Percentiles rank a stretch among this genome's conserved stretches.
phyloP scores from a whole-genome alignment of 495 filamentous ascomycete genomes.

The Tuber indicum region DNA sequence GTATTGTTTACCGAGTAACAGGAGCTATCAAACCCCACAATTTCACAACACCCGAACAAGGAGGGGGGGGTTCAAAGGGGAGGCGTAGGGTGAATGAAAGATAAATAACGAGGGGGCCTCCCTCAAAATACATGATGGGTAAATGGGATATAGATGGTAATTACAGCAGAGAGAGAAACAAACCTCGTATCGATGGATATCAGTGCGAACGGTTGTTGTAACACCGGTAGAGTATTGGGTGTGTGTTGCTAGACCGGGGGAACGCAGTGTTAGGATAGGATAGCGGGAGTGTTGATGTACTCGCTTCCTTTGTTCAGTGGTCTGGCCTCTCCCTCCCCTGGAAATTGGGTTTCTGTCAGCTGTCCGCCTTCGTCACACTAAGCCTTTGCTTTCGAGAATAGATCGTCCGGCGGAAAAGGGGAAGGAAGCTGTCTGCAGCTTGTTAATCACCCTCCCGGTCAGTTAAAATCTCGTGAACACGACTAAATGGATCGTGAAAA shows the following conservation, averaged over 20 bases:
- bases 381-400: slow-evolving; percentile 16
- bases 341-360: slow-evolving; percentile 8
- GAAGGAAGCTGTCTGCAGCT: slow-evolving; percentile 8
- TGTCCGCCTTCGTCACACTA: slow-evolving; percentile 13
- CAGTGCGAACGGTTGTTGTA: neutral
- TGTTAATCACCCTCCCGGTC: slow-evolving; percentile 11
- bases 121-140: neutral
- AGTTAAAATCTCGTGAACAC: neutral
- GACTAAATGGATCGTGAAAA: neutral
- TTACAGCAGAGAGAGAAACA: slow-evolving; percentile 3
- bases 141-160: neutral
- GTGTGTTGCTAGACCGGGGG: neutral
- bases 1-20: slow-evolving; percentile 24
- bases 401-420: slow-evolving; percentile 5
- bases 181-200: slow-evolving; percentile 1
- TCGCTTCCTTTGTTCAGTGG: slow-evolving; percentile 24
- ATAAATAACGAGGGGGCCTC: neutral
- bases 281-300: neutral
- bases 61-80: neutral
- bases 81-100: neutral
- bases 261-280: neutral
- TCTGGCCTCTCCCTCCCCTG: slow-evolving; percentile 19
- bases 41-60: slow-evolving; percentile 9
- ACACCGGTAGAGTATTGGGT: neutral
- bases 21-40: slow-evolving; percentile 22